These are phyloP conservation scores for Phylloboletellus chloephorus DNA, from an alignment of 1,284 basidiomycete species.

Conservation along the genomic window DNA sequence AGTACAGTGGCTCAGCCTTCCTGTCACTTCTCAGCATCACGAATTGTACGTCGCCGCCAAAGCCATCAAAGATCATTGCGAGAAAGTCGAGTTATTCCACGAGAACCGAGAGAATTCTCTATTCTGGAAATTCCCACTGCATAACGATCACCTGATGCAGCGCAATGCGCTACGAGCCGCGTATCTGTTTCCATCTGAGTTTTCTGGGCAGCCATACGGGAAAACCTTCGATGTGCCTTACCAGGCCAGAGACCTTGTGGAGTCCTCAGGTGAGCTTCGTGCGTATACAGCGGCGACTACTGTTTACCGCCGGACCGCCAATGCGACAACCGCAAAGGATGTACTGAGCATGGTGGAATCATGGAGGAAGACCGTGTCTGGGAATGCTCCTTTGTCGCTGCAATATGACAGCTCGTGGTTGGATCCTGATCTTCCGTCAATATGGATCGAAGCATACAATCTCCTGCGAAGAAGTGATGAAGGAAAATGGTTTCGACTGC, in stretches of 20 bases:
- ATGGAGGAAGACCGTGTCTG: slow-evolving; percentile 3
- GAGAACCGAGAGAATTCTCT: not conserved
- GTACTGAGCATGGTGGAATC: slow-evolving; percentile 11
- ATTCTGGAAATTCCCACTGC: slow-evolving; percentile 9
- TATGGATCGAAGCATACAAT: slow-evolving; percentile 33
- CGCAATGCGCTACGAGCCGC: slow-evolving; percentile 14
- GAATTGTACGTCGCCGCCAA: slow-evolving; percentile 24
- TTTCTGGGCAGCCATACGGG: not conserved
- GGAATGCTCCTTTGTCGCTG: slow-evolving; percentile 11
- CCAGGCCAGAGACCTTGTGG: slow-evolving; percentile 14
- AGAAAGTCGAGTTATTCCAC: slow-evolving; percentile 14
- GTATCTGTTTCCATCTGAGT: slow-evolving; percentile 11
- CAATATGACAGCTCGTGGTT: slow-evolving; percentile 23
- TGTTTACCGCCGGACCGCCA: slow-evolving; percentile 3
- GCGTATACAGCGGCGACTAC: slow-evolving; percentile 14
- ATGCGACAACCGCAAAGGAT: not conserved
- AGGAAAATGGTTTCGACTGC: slow-evolving; percentile 21
- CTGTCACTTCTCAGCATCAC: slow-evolving; percentile 30
- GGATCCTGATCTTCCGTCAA: slow-evolving; percentile 10
- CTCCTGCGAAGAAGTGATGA: slow-evolving; percentile 18
- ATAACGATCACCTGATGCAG: slow-evolving; percentile 11
- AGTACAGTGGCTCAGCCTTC: slow-evolving; percentile 16
- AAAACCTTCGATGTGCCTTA: slow-evolving; percentile 15
- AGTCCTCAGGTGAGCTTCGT: slow-evolving; percentile 9
- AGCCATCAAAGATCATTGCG: slow-evolving; percentile 31